Evolutionary conservation across 805 yeast genomes (phyloP).

Genomic region (Candida ortonii): DNA sequence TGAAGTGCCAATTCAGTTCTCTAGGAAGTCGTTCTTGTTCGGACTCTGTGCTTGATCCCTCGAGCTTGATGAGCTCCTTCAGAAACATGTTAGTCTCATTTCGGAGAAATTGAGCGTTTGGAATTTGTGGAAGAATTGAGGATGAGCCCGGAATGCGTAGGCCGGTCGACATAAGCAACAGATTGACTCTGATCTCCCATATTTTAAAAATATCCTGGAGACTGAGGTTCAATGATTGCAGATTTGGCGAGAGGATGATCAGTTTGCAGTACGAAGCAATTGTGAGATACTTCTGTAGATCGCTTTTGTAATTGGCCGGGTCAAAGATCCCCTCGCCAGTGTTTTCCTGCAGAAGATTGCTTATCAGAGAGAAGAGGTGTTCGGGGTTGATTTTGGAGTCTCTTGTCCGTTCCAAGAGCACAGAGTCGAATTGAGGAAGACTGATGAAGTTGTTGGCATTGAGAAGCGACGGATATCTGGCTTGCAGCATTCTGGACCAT

Average conservation of each 20-base stretch:
- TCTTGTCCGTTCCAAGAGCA: slow-evolving; percentile 6
- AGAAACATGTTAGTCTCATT: slow-evolving; percentile 28
- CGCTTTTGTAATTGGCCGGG: slow-evolving; percentile 6
- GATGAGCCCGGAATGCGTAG: slow-evolving; percentile 11
- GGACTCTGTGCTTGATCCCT: slow-evolving; percentile 8
- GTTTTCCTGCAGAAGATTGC: slow-evolving; percentile 1
- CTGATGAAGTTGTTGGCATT: slow-evolving; percentile 28
- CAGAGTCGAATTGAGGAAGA: slow-evolving; percentile 20
- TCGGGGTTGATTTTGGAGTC: slow-evolving; percentile 6
- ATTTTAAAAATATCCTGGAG: slow-evolving; percentile 40
- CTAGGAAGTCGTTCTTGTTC: slow-evolving; percentile 16
- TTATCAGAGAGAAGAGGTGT: slow-evolving; percentile 4
- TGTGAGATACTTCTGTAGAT: slow-evolving; percentile 17
- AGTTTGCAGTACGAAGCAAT: slow-evolving; percentile 30
- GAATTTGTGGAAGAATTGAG: slow-evolving; percentile 24
- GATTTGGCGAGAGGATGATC: slow-evolving; percentile 25
- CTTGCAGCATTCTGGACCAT: slow-evolving; percentile 26
- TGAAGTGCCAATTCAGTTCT: slow-evolving; percentile 24
- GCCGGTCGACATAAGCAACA: slow-evolving; percentile 21
- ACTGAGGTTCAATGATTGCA: slow-evolving; percentile 14
- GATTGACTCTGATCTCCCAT: slow-evolving; percentile 36
- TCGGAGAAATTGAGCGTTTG: slow-evolving; percentile 27
- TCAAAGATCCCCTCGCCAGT: too few species aligned
- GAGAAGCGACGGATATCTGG: slow-evolving; percentile 23
- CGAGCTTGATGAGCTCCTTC: slow-evolving; percentile 25